Base-by-base conservation (phyloP, 768 basidiomycete species). In the Phylloporus sp. region DNA sequence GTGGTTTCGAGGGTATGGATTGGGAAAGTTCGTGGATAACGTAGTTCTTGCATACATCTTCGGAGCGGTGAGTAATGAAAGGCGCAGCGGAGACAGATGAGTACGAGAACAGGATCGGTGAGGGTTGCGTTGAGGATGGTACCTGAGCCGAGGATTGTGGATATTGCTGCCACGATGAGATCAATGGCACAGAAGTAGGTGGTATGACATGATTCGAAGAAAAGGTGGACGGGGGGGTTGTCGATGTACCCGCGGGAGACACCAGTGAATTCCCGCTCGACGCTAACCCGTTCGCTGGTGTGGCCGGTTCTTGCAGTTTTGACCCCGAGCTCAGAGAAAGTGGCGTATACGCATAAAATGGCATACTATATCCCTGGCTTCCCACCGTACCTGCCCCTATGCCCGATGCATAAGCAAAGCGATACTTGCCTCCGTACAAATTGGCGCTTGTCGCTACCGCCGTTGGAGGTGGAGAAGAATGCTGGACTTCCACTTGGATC, bases 11-110 rank as follows among this genome's bases (percentile, higher is more conserved):
- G 6, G 71, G 72, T 22, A 75, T 69, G 2, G 68, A 63, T 54
- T 86, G 81, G 2, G 70, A 73, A 3, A 67, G 45, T 57, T 88
- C 86, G 60, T 90, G 85, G 3, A 91, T 69, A 4, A 91, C 68
- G 59, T 90, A 91, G 60, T 85, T 88, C 61, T 80, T 86, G 6
- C 79, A 69, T 2, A 82, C 76, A 10, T 73, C 80, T 60, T 84
- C 80, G 8, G 59, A 73, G 45, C 73, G 72, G 43, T 67, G 61
- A 9, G 67, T 55, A n/a, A 62, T 52, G 20, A 58, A 38, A 23
- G 61, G 54, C 9, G 47, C 8, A 22, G 59, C 11, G 13, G 59
- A 49, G 27, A 41, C 23, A 24, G 55, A 44, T 10, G 54, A 22
- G 31, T 59, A 54, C 41, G 62, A 11, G 29, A 53, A 49, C 31